phyloP scores from a whole-genome alignment of 2,329 filamentous ascomycete species.

The Phialemonium atrogriseum region DNA sequence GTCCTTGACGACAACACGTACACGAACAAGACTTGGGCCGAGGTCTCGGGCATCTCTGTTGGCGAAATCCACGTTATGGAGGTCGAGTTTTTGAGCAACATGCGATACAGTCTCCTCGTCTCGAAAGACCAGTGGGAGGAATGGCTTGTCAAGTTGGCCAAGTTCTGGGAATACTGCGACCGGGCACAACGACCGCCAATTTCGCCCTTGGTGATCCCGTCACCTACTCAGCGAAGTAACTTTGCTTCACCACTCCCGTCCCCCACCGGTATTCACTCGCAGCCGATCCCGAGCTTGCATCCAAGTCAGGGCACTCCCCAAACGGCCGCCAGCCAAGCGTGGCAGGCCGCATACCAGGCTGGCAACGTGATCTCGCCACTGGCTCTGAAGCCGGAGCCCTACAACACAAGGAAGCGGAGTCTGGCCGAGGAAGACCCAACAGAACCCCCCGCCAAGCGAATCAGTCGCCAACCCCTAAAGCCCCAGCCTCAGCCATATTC shows the following conservation, averaged over 20 bases:
- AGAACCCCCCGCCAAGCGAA: constrained; percentile 49
- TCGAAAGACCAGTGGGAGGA: constrained; percentile 79
- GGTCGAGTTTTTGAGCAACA: constrained; percentile 98
- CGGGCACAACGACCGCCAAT: constrained; percentile 41
- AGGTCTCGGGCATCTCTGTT: constrained; percentile 90
- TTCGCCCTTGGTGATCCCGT: constrained; percentile 32
- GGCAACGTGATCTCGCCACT: constrained; percentile 38
- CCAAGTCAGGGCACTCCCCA: constrained; percentile 15
- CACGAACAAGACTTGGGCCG: constrained; percentile 98
- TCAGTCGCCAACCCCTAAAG: constrained; percentile 22
- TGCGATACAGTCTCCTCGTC: constrained; percentile 87
- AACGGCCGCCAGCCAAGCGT: constrained; percentile 8
- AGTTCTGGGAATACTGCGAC: constrained; percentile 78
- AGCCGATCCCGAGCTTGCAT: constrained; percentile 22
- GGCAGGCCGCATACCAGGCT: constrained; percentile 17
- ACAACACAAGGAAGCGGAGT: constrained; percentile 36
- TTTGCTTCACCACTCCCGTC: constrained; percentile 41
- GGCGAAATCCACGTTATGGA: constrained; percentile 98
- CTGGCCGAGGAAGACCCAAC: constrained; percentile 36
- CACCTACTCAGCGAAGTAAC: constrained; percentile 25
- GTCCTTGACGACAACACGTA: constrained; percentile 98
- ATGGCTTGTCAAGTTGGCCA: constrained; percentile 77
- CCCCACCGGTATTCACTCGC: constrained; percentile 32
- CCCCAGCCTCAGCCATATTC: constrained; percentile 5
- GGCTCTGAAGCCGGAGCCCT: constrained; percentile 32